phyloP scores from a whole-genome alignment of 1,284 basidiomycete species.

The Pseudozyma hubeiensis region DNA sequence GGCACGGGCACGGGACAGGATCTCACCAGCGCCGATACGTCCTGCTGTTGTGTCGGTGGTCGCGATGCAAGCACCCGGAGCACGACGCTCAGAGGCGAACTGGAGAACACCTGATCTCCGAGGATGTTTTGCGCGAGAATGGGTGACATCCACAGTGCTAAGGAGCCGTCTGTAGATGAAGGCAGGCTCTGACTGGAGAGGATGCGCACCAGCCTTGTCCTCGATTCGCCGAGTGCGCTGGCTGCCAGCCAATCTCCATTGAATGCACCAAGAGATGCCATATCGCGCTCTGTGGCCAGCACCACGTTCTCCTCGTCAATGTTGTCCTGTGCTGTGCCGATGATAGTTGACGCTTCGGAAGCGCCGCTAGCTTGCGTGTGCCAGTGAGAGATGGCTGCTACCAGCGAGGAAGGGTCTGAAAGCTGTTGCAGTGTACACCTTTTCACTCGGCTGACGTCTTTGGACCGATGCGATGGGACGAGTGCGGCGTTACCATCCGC shows the following conservation, averaged over 20 bases:
- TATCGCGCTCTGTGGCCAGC: slow-evolving; percentile 70
- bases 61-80: slow-evolving; percentile 39
- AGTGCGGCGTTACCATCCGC: neutral
- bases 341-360: slow-evolving; percentile 8
- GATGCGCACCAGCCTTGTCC: slow-evolving; percentile 52
- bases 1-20: slow-evolving; percentile 59
- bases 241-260: slow-evolving; percentile 86
- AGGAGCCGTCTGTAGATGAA: neutral
- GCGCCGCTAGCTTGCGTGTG: slow-evolving; percentile 17
- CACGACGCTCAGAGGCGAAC: slow-evolving; percentile 12
- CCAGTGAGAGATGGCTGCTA: slow-evolving; percentile 49
- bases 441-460: slow-evolving; percentile 17
- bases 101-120: slow-evolving; percentile 30
- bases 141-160: slow-evolving; percentile 48
- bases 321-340: slow-evolving; percentile 32
- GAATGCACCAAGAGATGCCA: slow-evolving; percentile 80
- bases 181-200: slow-evolving; percentile 30
- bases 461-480: slow-evolving; percentile 1
- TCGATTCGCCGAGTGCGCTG: slow-evolving; percentile 17
- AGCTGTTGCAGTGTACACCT: slow-evolving; percentile 29
- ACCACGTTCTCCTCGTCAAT: slow-evolving; percentile 60
- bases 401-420: slow-evolving; percentile 25
- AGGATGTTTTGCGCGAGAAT: slow-evolving; percentile 57
- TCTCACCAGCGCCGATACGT: slow-evolving; percentile 45
- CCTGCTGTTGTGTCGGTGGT: slow-evolving; percentile 16